Conservation (phyloP, 2,329 filamentous ascomycete species). For the Akanthomyces lecanii region DNA sequence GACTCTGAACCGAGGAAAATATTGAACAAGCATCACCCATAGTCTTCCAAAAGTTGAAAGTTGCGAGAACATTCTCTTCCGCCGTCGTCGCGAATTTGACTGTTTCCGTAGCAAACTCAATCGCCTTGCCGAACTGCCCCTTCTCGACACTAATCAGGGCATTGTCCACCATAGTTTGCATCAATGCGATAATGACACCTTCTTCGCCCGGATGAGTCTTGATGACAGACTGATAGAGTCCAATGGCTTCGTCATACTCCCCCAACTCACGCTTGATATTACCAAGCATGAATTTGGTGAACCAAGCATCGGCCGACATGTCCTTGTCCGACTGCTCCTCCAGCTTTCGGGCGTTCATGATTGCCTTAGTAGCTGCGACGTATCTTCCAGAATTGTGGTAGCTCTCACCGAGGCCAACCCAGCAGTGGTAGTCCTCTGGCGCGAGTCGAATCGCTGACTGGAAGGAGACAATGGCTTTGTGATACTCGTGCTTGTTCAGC, state of each 20-base stretch:
- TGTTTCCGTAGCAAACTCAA: constrained; percentile 64
- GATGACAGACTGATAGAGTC: constrained; percentile 71
- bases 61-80: constrained; percentile 55
- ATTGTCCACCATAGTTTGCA: constrained; percentile 84
- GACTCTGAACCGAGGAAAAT: constrained; percentile 73
- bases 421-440: constrained; percentile 88
- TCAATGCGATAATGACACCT: constrained; percentile 79
- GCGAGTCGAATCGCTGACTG: constrained; percentile 81
- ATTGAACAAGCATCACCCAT: constrained; percentile 83
- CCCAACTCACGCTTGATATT: constrained; percentile 91
- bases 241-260: constrained; percentile 79
- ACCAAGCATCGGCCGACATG: constrained; percentile 72
- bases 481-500: constrained; percentile 88
- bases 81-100: constrained; percentile 64
- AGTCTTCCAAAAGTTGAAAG: constrained; percentile 95
- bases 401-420: constrained; percentile 94
- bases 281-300: constrained; percentile 92
- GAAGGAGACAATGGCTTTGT: constrained; percentile 85
- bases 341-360: constrained; percentile 75
- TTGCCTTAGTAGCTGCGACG: constrained; percentile 89
- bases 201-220: constrained; percentile 66
- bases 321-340: constrained; percentile 54
- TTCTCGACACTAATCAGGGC: constrained; percentile 73
- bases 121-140: constrained; percentile 80
- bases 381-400: constrained; percentile 93